Percentiles rank a stretch among this genome's conserved stretches.
These are phyloP conservation scores for Sporisorium scitamineum DNA, from an alignment of 1,284 basidiomycete genomes.

Conservation along the genomic window DNA sequence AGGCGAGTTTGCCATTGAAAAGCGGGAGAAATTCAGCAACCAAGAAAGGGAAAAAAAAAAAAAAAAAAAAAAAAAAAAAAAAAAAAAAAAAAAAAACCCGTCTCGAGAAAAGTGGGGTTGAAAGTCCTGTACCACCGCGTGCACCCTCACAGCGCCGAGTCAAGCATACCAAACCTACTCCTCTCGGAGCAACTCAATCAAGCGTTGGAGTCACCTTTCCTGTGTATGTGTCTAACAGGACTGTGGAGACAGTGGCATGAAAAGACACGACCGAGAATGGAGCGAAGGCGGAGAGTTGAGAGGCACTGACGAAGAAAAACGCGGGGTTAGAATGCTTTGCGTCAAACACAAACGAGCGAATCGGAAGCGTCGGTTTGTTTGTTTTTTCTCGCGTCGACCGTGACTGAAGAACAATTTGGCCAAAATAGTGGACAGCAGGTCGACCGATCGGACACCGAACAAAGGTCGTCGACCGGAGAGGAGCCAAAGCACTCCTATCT, in stretches of 20 bases:
- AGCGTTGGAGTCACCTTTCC: constrained; percentile 6
- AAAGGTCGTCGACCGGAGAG: no score
- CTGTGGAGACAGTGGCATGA: not conserved
- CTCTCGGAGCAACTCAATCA: not conserved
- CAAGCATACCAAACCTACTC: not conserved
- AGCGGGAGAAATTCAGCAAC: not conserved
- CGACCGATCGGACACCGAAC: no score
- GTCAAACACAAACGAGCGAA: not conserved
- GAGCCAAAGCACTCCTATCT: no score
- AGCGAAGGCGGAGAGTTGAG: not conserved
- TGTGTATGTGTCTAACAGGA: no score
- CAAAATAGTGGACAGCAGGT: no score
- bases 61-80: not conserved
- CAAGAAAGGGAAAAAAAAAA: not conserved
- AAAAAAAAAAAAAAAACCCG: not conserved
- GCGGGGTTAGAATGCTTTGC: not conserved
- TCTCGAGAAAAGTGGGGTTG: constrained; percentile 1
- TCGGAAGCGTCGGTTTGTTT: not conserved
- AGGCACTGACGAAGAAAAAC: not conserved
- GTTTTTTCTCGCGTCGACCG: no score
- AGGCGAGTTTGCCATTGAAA: not conserved
- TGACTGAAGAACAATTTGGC: no score
- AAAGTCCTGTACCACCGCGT: no score
- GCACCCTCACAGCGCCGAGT: no score
- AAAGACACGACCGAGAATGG: not conserved